phyloP scores from a whole-genome alignment of 352 stramenopile genomes.

The Phytophthora parvispora region DNA sequence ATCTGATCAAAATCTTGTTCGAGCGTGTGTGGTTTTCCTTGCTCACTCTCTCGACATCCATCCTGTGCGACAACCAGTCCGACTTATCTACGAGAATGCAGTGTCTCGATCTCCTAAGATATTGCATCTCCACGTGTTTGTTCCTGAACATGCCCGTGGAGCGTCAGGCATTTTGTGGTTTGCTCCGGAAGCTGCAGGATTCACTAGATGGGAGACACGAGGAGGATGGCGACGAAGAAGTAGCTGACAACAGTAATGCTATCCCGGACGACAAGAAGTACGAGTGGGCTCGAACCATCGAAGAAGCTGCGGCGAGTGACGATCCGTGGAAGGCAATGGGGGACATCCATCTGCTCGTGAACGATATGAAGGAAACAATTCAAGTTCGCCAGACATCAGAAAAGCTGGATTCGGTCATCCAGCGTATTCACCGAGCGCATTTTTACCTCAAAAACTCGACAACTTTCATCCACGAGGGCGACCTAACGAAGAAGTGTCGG shows the following conservation, averaged over 20 bases:
- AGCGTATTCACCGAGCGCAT: conserved; percentile 92
- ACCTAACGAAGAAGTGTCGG: conserved; percentile 96
- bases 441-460: conserved; percentile 95
- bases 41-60: conserved; percentile 86
- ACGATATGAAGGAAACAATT: conserved; percentile 92
- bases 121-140: conserved; percentile 86
- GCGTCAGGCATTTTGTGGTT: conserved; percentile 79
- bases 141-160: conserved; percentile 86
- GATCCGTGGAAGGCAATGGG: conserved; percentile 89
- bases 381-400: conserved; percentile 85
- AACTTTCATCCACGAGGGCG: conserved; percentile 96
- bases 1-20: conserved; percentile 95
- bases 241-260: conserved; percentile 12
- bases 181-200: conserved; percentile 80
- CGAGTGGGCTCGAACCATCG: conserved; percentile 72
- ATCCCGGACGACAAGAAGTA: conserved; percentile 15
- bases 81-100: conserved; percentile 86
- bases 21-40: conserved; percentile 97
- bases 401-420: conserved; percentile 88
- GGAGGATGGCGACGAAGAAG: conserved; percentile 13
- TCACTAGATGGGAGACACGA: conserved; percentile 42
- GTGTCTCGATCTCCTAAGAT: conserved; percentile 85
- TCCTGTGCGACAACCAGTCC: conserved; percentile 82
- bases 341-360: conserved; percentile 92
- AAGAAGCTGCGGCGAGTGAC: conserved; percentile 68